Conservation (phyloP, 495 filamentous ascomycete species). For the Xylaria longipes region DNA sequence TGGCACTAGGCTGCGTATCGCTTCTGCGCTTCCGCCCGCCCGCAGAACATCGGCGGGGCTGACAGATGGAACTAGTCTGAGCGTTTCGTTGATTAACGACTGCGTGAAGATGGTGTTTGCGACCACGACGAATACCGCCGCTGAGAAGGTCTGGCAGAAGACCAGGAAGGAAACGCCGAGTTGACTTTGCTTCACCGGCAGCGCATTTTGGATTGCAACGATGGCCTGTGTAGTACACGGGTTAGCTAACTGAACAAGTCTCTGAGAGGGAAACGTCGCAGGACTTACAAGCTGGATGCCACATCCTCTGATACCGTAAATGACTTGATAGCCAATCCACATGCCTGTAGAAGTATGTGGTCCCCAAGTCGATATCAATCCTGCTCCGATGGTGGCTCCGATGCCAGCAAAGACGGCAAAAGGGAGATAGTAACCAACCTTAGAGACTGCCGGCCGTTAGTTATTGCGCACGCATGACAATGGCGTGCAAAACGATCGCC, state of each 20-base stretch:
- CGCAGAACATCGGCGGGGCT: constrained; percentile 42
- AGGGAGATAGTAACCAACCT: constrained; percentile 61
- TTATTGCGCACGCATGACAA: constrained; percentile 24
- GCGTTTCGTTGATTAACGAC: constrained; percentile 44
- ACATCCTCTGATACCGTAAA: constrained; percentile 58
- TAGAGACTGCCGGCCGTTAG: constrained; percentile 37
- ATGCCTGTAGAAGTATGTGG: constrained; percentile 50
- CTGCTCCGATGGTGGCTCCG: constrained; percentile 61
- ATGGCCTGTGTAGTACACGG: constrained; percentile 38
- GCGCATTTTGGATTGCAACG: constrained; percentile 60
- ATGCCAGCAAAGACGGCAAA: constrained; percentile 57
- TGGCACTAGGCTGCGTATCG: constrained; percentile 50
- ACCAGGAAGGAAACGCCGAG: constrained; percentile 58
- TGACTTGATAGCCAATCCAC: constrained; percentile 69
- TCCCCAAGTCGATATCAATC: constrained; percentile 58
- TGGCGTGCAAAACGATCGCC: background rate
- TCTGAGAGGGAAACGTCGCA: constrained; percentile 36
- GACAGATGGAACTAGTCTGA: constrained; percentile 47
- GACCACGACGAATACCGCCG: constrained; percentile 59
- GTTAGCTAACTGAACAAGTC: constrained; percentile 39
- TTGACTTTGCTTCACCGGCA: constrained; percentile 53
- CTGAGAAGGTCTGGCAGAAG: constrained; percentile 60
- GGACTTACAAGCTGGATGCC: constrained; percentile 54
- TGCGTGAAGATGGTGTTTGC: constrained; percentile 59
- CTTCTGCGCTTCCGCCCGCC: constrained; percentile 47